Conservation (phyloP, 208 protist species). For the Leishmania amazonensis region DNA sequence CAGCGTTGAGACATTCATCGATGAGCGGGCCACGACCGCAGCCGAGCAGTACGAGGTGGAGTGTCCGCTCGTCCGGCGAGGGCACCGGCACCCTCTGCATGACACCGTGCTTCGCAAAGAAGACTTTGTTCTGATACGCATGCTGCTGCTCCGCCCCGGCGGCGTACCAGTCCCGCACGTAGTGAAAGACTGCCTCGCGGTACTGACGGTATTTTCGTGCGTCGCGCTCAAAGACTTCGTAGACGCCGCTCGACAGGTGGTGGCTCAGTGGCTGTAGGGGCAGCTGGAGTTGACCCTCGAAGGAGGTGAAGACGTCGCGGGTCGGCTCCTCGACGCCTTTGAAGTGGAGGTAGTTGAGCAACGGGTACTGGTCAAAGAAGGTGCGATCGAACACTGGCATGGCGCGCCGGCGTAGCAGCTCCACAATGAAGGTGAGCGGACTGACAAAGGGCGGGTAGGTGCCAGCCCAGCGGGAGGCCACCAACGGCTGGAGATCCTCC, state of each 20-base stretch:
- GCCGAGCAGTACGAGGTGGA: constrained; percentile 96
- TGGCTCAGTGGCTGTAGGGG: constrained; percentile 98
- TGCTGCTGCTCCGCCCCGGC: constrained; percentile 39
- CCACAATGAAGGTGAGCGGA: constrained; percentile 61
- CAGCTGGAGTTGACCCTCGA: constrained; percentile 92
- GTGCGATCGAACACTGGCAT: constrained; percentile 57
- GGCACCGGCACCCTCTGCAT: constrained; percentile 17
- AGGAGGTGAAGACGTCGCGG: constrained; percentile 72
- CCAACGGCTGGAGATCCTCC: constrained; percentile 47
- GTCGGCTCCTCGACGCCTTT: constrained; percentile 40
- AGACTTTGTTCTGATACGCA: constrained; percentile 16
- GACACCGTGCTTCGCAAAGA: constrained; percentile 19
- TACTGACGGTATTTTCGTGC: constrained; percentile 97
- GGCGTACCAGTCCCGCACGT: constrained; percentile 61
- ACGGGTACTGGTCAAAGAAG: constrained; percentile 67
- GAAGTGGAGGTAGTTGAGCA: constrained; percentile 71
- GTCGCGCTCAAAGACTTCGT: constrained; percentile 99
- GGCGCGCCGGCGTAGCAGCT: constrained; percentile 75
- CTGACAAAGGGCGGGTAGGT: constrained; percentile 44
- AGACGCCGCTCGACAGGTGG: constrained; percentile 97
- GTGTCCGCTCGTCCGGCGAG: constrained; percentile 27
- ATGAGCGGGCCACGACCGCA: constrained; percentile 97
- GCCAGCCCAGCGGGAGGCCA: constrained; percentile 58
- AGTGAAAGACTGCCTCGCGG: constrained; percentile 80
- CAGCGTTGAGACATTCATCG: constrained; percentile 82